Evolutionary conservation across 2,329 filamentous ascomycete genomes (phyloP).

Genomic region (Claviceps sp.): DNA sequence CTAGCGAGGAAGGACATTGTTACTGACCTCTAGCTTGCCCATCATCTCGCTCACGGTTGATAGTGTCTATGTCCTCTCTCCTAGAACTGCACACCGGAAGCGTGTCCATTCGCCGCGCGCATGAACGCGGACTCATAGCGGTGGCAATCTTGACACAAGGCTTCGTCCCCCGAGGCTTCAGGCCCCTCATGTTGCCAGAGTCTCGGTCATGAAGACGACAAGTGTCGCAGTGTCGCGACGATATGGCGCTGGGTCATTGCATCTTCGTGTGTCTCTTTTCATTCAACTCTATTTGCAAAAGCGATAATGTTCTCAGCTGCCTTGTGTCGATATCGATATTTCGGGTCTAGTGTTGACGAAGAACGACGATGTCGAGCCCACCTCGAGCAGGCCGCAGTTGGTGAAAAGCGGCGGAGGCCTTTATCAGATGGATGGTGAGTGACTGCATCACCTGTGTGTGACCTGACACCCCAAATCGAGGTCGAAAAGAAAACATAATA

Average conservation of each 20-base stretch:
- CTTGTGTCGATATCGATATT: constrained; percentile 41
- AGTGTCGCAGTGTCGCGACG: neutral
- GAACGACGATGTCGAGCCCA: constrained; percentile 31
- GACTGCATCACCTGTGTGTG: too few species aligned
- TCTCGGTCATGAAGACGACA: neutral
- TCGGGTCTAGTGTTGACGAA: constrained; percentile 22
- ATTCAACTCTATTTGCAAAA: constrained; percentile 47
- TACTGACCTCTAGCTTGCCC: neutral
- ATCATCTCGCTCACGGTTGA: constrained; percentile 12
- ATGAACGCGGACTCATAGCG: constrained; percentile 9
- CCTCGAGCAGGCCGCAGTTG: constrained; percentile 42
- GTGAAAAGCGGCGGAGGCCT: constrained; percentile 40
- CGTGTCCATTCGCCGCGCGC: constrained; percentile 42
- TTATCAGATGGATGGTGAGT: constrained; percentile 40
- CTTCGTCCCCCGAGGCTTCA: constrained; percentile 21
- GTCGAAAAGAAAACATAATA: constrained; percentile 31
- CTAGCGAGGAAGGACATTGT: too few species aligned
- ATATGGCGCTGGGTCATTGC: constrained; percentile 24
- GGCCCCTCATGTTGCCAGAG: constrained; percentile 16
- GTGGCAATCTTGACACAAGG: constrained; percentile 31
- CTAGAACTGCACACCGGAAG: constrained; percentile 38
- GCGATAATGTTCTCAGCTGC: constrained; percentile 52
- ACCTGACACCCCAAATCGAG: constrained; percentile 21
- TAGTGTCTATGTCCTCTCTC: constrained; percentile 38
- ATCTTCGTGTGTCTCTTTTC: constrained; percentile 44